A percentile compares a stretch with the other conserved stretches of the same genome.
These are phyloP conservation scores for Plectranthus barbatus DNA, from an alignment of 257 asterid species.

Conservation along the genomic window DNA sequence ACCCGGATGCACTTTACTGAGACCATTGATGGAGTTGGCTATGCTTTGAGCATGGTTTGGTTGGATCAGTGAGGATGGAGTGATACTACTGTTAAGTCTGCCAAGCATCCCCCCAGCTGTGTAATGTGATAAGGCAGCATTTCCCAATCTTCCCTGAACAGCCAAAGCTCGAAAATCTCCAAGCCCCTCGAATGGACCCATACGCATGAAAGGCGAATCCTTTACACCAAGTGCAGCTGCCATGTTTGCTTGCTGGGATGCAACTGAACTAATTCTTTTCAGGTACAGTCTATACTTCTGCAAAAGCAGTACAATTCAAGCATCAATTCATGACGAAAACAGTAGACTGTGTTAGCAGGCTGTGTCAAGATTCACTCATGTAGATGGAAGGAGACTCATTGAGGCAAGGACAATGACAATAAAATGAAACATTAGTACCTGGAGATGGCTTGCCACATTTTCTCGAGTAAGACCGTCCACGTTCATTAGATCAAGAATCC, in stretches of 20 bases:
- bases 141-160: constrained; percentile 54
- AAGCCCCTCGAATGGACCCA: constrained; percentile 55
- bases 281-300: constrained; percentile 69
- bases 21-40: constrained; percentile 28
- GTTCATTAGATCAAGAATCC: constrained; percentile 69
- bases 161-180: constrained; percentile 56
- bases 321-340: background rate
- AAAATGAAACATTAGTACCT: constrained; percentile 24
- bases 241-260: constrained; percentile 80
- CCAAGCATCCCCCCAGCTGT: constrained; percentile 52
- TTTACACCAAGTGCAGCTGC: constrained; percentile 71
- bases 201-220: constrained; percentile 68
- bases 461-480: constrained; percentile 59
- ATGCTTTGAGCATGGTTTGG: constrained; percentile 39
- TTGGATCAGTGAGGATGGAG: constrained; percentile 42
- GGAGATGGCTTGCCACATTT: constrained; percentile 73
- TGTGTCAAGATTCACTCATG: background rate
- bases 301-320: background rate
- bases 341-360: too few relatives aligned
- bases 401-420: background rate
- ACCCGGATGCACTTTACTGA: constrained; percentile 47
- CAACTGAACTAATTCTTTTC: constrained; percentile 57
- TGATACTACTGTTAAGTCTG: constrained; percentile 50
- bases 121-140: constrained; percentile 45
- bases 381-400: background rate